Evolutionary conservation across 352 stramenopile species (phyloP).

Genomic region (Phytopythium oedochilum): DNA sequence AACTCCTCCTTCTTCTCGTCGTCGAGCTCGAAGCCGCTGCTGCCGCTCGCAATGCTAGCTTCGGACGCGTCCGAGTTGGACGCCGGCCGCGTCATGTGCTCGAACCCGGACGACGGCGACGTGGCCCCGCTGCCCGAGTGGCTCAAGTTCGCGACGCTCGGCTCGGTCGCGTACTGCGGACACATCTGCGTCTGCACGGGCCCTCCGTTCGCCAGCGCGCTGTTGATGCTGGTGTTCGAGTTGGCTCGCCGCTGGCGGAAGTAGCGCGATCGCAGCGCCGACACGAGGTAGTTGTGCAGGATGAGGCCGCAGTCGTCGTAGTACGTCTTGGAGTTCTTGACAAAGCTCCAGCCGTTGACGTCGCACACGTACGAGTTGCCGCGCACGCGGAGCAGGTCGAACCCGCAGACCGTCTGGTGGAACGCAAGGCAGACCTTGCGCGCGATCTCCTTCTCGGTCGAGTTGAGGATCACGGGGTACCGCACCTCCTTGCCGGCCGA

Average conservation of each 20-base stretch:
- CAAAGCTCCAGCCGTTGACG: slow-evolving; percentile 99
- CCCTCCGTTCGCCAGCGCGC: slow-evolving; percentile 17
- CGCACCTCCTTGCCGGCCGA: slow-evolving; percentile 97
- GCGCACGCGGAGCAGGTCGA: slow-evolving; percentile 95
- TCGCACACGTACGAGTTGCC: slow-evolving; percentile 97
- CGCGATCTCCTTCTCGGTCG: slow-evolving; percentile 98
- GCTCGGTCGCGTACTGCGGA: slow-evolving; percentile 74
- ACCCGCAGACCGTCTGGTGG: slow-evolving; percentile 98
- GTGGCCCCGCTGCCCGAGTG: slow-evolving; percentile 12
- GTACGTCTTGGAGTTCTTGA: slow-evolving; percentile 98
- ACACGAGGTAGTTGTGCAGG: slow-evolving; percentile 89
- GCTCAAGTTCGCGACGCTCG: slow-evolving; percentile 17
- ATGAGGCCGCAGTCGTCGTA: slow-evolving; percentile 98
- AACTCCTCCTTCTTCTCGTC: slow-evolving; percentile 94
- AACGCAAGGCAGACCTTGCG: slow-evolving; percentile 93
- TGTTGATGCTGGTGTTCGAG: slow-evolving; percentile 21
- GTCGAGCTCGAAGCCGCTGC: slow-evolving; percentile 36
- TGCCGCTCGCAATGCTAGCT: slow-evolving; percentile 56
- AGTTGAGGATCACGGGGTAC: slow-evolving; percentile 99
- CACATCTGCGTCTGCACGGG: slow-evolving; percentile 49
- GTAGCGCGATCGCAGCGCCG: slow-evolving; percentile 69
- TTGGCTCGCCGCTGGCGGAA: slow-evolving; percentile 70
- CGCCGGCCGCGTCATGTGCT: slow-evolving; percentile 39
- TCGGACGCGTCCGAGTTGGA: slow-evolving; percentile 67
- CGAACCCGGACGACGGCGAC: slow-evolving; percentile 12